Percentiles rank a stretch among this genome's conserved stretches.
Evolutionary conservation across 2,329 filamentous ascomycete genomes (phyloP).

Genomic region (Chaetomiaceae sp.): DNA sequence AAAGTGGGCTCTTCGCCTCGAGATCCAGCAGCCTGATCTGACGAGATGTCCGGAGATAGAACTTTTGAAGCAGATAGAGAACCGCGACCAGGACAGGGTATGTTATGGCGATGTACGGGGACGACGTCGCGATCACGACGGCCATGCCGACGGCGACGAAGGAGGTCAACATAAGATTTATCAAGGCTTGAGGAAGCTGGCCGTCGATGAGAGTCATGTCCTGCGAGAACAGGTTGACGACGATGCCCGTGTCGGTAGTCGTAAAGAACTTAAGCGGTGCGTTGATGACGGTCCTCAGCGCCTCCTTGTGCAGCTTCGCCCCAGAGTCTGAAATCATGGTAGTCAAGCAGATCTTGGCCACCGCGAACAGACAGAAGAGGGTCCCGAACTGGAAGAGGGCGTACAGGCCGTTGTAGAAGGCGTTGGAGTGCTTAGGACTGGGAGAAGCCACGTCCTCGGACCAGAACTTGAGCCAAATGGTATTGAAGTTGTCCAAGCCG

Average conservation of each 20-base stretch:
- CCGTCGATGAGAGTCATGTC: slow-evolving; percentile 39
- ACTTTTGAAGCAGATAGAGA: slow-evolving; percentile 49
- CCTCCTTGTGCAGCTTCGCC: slow-evolving; percentile 27
- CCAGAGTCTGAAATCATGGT: slow-evolving; percentile 25
- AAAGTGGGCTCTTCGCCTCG: slow-evolving; percentile 56
- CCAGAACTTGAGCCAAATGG: slow-evolving; percentile 32
- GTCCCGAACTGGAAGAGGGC: slow-evolving; percentile 25
- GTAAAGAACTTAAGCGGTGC: slow-evolving; percentile 35
- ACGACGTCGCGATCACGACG: slow-evolving; percentile 29
- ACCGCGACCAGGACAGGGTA: slow-evolving; percentile 46
- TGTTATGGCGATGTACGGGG: slow-evolving; percentile 33
- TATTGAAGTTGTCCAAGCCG: slow-evolving; percentile 27
- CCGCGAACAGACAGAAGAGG: slow-evolving; percentile 22
- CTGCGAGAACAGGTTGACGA: slow-evolving; percentile 40
- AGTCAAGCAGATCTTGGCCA: slow-evolving; percentile 22
- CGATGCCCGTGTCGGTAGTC: slow-evolving; percentile 33
- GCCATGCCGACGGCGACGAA: slow-evolving; percentile 27
- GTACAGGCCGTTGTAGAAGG: slow-evolving; percentile 32
- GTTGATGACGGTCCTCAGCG: slow-evolving; percentile 32
- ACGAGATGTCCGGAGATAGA: slow-evolving; percentile 57
- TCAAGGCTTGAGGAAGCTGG: slow-evolving; percentile 33
- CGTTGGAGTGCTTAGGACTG: slow-evolving; percentile 19
- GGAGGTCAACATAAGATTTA: slow-evolving; percentile 25
- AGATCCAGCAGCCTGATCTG: slow-evolving; percentile 58
- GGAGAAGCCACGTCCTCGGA: slow-evolving; percentile 19